Conservation (phyloP, 2,329 filamentous ascomycete species). For the Fusarium marasasianum region DNA sequence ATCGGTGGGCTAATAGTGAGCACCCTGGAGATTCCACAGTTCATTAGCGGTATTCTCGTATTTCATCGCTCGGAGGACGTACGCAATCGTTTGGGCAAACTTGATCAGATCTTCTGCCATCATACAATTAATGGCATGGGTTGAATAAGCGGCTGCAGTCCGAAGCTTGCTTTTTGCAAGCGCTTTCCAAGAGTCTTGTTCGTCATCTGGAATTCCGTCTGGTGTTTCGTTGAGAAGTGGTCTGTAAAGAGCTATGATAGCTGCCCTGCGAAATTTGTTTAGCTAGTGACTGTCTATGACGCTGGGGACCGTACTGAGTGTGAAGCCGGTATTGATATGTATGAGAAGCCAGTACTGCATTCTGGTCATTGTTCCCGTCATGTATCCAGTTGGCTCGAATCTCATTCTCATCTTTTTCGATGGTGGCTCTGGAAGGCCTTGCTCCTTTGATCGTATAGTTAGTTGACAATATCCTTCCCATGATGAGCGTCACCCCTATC, state of each 20-base stretch:
- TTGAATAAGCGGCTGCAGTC: background rate
- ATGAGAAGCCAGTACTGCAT: background rate
- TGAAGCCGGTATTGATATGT: background rate
- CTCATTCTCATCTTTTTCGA: background rate
- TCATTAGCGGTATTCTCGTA: background rate
- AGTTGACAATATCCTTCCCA: background rate
- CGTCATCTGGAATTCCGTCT: background rate
- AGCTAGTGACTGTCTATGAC: background rate
- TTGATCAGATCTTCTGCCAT: background rate
- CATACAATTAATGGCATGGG: background rate
- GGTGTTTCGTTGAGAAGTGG: background rate
- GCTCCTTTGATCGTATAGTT: background rate
- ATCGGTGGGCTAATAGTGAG: conserved; percentile 5
- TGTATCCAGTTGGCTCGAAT: background rate
- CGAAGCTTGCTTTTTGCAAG: background rate
- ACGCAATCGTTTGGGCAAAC: background rate
- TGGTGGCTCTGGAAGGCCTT: background rate
- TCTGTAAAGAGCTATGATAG: background rate
- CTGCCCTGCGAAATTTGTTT: background rate
- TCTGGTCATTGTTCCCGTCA: background rate
- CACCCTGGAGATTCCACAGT: background rate
- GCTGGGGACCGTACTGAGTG: background rate
- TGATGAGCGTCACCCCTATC: background rate
- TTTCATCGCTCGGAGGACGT: background rate
- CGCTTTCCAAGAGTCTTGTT: background rate